Percentiles rank a stretch among this genome's conserved stretches.
Conservation (phyloP, 129 eudicot species). For the Lactuca sativa region DNA sequence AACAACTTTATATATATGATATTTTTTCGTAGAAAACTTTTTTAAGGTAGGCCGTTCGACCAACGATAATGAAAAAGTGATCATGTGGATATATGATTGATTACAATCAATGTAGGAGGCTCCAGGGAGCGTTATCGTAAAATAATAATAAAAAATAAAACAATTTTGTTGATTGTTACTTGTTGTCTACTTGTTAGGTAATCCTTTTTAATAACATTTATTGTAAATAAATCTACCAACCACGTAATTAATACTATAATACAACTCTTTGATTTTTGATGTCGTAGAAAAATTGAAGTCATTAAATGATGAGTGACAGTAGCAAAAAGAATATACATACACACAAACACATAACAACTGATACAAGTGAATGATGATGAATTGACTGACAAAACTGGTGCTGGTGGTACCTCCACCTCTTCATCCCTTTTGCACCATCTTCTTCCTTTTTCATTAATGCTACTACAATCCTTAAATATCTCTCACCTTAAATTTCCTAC, state of each 20-base stretch:
- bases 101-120: neutral
- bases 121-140: neutral
- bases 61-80: too few species aligned
- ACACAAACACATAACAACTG: neutral
- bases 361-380: slow-evolving; percentile 24
- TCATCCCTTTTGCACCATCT: slow-evolving; percentile 26
- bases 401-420: slow-evolving; percentile 20
- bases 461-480: slow-evolving; percentile 1
- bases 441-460: slow-evolving; percentile 23
- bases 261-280: neutral
- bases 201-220: neutral
- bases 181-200: neutral
- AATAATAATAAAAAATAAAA: too few species aligned
- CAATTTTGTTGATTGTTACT: neutral
- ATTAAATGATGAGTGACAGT: slow-evolving; percentile 19
- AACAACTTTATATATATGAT: too few species aligned
- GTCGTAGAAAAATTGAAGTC: neutral
- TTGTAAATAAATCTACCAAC: neutral
- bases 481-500: slow-evolving; percentile 3
- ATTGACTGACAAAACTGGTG: slow-evolving; percentile 29
- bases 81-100: too few species aligned
- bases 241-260: neutral
- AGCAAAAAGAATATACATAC: slow-evolving; percentile 30
- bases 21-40: too few species aligned
- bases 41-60: neutral